phyloP scores from a whole-genome alignment of 257 asterid genomes.

The Nyctanthes arbortristis region DNA sequence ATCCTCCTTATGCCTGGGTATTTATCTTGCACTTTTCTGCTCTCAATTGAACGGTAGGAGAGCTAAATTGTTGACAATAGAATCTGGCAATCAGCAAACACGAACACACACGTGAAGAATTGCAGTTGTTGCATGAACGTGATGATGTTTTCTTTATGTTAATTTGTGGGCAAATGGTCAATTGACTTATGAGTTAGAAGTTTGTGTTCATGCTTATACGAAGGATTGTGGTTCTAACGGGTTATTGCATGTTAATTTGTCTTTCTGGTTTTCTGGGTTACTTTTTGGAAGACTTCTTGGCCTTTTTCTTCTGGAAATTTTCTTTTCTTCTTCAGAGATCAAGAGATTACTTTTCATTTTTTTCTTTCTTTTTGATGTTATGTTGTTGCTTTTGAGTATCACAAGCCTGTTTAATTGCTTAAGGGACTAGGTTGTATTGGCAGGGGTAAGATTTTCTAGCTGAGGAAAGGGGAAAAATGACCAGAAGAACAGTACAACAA shows the following conservation, averaged over 20 bases:
- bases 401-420: not conserved
- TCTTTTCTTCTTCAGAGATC: not conserved
- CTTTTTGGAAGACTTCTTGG: too few species aligned
- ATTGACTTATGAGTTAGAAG: not conserved
- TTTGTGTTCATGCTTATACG: not conserved
- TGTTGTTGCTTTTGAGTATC: too few species aligned
- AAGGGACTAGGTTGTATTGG: not conserved
- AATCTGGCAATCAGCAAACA: not conserved
- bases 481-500: not conserved
- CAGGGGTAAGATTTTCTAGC: not conserved
- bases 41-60: not conserved
- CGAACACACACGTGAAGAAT: not conserved
- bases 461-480: not conserved
- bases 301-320: not conserved
- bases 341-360: not conserved
- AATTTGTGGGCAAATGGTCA: constrained; percentile 11
- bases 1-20: constrained; percentile 66
- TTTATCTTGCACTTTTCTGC: not conserved
- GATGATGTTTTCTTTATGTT: not conserved
- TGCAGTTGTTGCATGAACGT: not conserved
- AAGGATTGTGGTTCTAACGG: not conserved
- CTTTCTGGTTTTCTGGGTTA: not conserved
- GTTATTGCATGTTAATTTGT: constrained; percentile 20
- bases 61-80: not conserved
- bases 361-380: too few species aligned